phyloP scores from a whole-genome alignment of 257 asterid species.

The Salvia splendens region DNA sequence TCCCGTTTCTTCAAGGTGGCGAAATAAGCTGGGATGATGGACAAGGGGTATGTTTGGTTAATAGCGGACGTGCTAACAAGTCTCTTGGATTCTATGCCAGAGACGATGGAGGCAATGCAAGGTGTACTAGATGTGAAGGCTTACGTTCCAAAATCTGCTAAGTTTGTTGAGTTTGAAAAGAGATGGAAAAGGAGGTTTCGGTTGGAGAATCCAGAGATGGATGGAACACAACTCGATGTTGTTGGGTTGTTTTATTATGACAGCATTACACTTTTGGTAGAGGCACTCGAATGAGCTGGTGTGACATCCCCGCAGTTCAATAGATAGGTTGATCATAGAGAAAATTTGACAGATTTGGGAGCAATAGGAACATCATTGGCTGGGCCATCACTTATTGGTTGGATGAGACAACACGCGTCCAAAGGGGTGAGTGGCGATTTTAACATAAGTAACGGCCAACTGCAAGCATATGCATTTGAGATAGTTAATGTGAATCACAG shows the following conservation, averaged over 20 bases:
- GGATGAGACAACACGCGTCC: slow-evolving; percentile 29
- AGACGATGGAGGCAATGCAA: slow-evolving; percentile 27
- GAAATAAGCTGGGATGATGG: slow-evolving; percentile 9
- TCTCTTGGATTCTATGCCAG: background rate
- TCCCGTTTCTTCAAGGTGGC: too few relatives aligned
- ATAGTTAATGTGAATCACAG: slow-evolving; percentile 49
- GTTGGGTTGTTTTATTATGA: slow-evolving; percentile 60
- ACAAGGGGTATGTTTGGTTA: too few relatives aligned
- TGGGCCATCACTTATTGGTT: slow-evolving; percentile 38
- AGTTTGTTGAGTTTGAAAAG: background rate
- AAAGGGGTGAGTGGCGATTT: slow-evolving; percentile 54
- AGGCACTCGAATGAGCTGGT: slow-evolving; percentile 36
- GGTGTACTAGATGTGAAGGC: slow-evolving; percentile 51
- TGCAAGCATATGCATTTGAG: slow-evolving; percentile 41
- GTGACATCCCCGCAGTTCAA: slow-evolving; percentile 11
- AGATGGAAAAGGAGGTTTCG: slow-evolving; percentile 31
- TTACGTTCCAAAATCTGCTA: slow-evolving; percentile 36
- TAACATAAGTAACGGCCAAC: slow-evolving; percentile 36
- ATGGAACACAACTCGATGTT: slow-evolving; percentile 37
- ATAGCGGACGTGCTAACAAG: too few relatives aligned
- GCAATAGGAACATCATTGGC: slow-evolving; percentile 40
- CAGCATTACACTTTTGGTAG: slow-evolving; percentile 39
- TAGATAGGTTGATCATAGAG: background rate
- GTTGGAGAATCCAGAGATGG: slow-evolving; percentile 43
- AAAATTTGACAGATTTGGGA: slow-evolving; percentile 38